Evolutionary conservation across 116 monocot species (phyloP).

Genomic region (Cymodocea nodosa): DNA sequence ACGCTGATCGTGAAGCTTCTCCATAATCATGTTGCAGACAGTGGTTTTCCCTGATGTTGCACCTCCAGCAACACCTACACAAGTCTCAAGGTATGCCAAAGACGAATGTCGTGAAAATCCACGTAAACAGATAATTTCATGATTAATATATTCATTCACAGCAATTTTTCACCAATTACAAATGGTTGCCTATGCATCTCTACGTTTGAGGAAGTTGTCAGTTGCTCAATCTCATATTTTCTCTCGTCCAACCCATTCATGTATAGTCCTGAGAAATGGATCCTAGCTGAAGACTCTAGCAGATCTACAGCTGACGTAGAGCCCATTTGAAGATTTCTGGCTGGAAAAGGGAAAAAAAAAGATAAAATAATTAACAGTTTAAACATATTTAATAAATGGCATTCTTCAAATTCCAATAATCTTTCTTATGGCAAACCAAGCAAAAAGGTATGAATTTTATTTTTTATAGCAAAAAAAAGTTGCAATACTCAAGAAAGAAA

Average conservation of each 20-base stretch:
- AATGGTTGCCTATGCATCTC: conserved; percentile 53
- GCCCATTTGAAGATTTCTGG: conserved; percentile 17
- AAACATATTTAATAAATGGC: no score
- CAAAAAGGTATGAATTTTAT: no score
- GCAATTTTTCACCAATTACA: conserved; percentile 42
- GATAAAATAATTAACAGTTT: no score
- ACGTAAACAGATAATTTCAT: background rate
- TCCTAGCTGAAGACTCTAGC: conserved; percentile 23
- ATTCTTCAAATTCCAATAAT: no score
- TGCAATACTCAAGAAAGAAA: no score
- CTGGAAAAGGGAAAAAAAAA: background rate
- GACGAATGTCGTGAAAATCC: background rate
- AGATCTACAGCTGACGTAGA: conserved; percentile 31
- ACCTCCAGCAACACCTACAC: conserved; percentile 86
- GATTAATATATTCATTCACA: background rate
- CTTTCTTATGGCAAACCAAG: no score
- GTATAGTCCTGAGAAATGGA: conserved; percentile 48
- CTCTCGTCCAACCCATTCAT: conserved; percentile 19
- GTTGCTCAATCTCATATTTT: conserved; percentile 18
- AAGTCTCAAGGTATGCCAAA: background rate
- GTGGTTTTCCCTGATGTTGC: conserved; percentile 87
- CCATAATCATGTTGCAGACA: conserved; percentile 91
- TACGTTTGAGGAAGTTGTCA: conserved; percentile 30
- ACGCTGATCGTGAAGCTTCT: conserved; percentile 86
- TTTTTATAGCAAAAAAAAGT: no score